Percentiles rank a stretch among this genome's conserved stretches.
These are phyloP conservation scores for Fomitopsis pinicola DNA, from an alignment of 1,284 basidiomycete genomes.

Conservation along the genomic window DNA sequence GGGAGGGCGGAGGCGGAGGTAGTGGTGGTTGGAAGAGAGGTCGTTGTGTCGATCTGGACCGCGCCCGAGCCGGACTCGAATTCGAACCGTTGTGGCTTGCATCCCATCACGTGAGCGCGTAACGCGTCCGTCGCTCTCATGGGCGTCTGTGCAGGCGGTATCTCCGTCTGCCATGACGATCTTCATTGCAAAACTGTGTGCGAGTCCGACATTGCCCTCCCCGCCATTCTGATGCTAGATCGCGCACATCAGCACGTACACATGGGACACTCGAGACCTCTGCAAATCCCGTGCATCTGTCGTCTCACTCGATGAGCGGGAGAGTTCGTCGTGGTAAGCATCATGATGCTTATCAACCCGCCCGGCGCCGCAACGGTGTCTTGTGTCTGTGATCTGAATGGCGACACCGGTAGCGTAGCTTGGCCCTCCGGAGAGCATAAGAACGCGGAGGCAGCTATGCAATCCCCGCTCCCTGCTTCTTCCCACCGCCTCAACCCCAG, in stretches of 20 bases:
- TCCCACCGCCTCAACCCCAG: neutral
- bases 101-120: constrained; percentile 4
- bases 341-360: neutral
- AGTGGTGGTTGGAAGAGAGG: neutral
- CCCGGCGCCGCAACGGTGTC: neutral
- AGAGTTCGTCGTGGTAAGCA: neutral
- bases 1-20: neutral
- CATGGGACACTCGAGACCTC: neutral
- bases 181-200: no score
- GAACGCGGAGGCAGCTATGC: neutral
- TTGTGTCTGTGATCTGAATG: neutral
- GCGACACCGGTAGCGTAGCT: neutral
- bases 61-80: neutral
- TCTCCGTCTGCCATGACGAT: neutral
- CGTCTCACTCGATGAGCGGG: no score
- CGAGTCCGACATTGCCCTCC: no score
- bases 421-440: neutral
- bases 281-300: neutral
- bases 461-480: neutral
- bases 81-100: constrained; percentile 4
- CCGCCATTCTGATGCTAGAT: no score
- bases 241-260: no score
- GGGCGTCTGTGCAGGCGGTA: neutral
- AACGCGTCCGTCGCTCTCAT: neutral
- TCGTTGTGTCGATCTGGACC: constrained; percentile 1